phyloP scores from a whole-genome alignment of 768 basidiomycete species.

The Tulasnella sp. region DNA sequence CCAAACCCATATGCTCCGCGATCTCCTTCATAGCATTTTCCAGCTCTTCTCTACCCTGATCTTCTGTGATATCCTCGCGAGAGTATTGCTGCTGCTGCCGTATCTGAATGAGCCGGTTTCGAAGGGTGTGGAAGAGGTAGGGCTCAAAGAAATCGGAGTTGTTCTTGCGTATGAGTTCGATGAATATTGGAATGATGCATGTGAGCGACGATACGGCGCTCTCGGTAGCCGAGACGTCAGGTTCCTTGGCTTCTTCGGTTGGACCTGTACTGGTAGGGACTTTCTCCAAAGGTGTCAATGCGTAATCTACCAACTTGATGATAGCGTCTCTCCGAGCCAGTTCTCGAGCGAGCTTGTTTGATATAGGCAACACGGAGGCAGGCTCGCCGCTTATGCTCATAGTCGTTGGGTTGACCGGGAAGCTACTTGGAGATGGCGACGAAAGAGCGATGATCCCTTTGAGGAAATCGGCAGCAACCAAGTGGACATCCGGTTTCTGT shows the following conservation, averaged over 20 bases:
- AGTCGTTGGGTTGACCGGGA: constrained; percentile 65
- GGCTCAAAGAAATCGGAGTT: constrained; percentile 99
- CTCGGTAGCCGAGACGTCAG: constrained; percentile 14
- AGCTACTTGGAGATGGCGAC: constrained; percentile 70
- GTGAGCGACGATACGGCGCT: constrained; percentile 64
- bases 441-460: constrained; percentile 94
- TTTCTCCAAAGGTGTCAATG: constrained; percentile 60
- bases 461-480: constrained; percentile 83
- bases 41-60: constrained; percentile 59
- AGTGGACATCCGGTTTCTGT: constrained; percentile 70
- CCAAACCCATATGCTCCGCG: constrained; percentile 82
- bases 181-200: constrained; percentile 80
- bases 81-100: constrained; percentile 57
- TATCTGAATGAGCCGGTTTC: constrained; percentile 83
- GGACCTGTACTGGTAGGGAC: constrained; percentile 17
- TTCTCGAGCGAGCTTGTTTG: constrained; percentile 86
- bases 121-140: constrained; percentile 88
- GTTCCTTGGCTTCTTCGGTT: constrained; percentile 15
- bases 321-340: constrained; percentile 71
- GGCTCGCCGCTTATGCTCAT: constrained; percentile 42
- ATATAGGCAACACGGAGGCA: constrained; percentile 53
- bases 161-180: constrained; percentile 94
- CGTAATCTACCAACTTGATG: constrained; percentile 67
- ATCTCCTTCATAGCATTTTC: constrained; percentile 74
- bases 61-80: constrained; percentile 42